Base-by-base conservation (phyloP, 352 stramenopile genomes). In the Phytopythium cucurbitacearum region DNA sequence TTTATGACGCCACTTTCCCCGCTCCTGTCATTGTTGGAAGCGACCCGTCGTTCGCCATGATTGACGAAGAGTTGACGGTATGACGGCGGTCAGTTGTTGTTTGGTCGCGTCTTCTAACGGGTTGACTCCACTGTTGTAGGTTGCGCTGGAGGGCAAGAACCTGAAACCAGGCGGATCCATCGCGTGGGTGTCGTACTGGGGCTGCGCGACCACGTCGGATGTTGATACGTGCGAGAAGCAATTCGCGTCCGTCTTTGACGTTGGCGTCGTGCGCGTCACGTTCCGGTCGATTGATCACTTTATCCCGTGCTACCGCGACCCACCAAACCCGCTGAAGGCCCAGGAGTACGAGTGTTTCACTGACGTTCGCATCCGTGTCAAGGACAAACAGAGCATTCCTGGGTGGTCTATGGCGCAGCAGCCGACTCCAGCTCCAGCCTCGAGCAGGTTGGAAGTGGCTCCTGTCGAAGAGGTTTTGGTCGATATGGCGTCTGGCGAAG, bases 241-340 rank as follows among this genome's bases (percentile, higher is more conserved):
- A 57, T 92, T 89, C 56, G 50, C 62, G 13, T 67, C 66, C 8
- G 70, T 62, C 6, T 94, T 92, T 16, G 65, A 84, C 51, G 62
- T 65, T 37, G 84, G 84, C 11, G 81, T 83, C 46, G 80, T 85
- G 10, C 61, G 68, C 15, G 80, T 87, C 13, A 90, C 80, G 34
- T 92, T 94, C 51, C 73, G 62, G 13, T 57, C 80, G 4, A 65
- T 90, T 9, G 84, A 94, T 46, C 84, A 89, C 53, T 94, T 83
- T 51, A 91, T 94, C 32, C 84, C 84, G n/a, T 94, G 84, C 61
- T 94, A 94, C 55, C 81, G 78, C 46, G 74, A 86, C 37, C 80
- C 84, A 7, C 81, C 81, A 10, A 89, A 91, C 45, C 74, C 77
- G 32, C 61, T 91, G 1, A 90, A 90, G 40, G 71, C 68, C 3